Conservation (phyloP, 352 stramenopile species). For the Globisporangium takayamanum region DNA sequence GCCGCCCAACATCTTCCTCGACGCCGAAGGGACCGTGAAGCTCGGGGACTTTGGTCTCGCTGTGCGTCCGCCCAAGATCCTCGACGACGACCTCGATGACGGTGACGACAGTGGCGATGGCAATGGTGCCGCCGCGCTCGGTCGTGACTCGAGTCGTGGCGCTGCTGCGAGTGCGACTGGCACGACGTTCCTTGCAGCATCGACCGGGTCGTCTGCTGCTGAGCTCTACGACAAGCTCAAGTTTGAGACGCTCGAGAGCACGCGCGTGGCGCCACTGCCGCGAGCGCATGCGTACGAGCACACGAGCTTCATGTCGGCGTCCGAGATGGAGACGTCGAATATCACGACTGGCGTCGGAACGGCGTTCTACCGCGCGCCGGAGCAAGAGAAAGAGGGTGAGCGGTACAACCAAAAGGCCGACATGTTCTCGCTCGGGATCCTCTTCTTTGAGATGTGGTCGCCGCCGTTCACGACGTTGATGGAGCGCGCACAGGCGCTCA, state of each 20-base stretch:
- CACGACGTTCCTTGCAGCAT: slow-evolving; percentile 37
- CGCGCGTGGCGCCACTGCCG: slow-evolving; percentile 21
- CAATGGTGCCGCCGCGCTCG: neutral
- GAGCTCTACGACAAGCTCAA: slow-evolving; percentile 63
- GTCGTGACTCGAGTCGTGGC: neutral
- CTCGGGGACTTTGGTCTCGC: slow-evolving; percentile 94
- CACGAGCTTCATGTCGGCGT: slow-evolving; percentile 47
- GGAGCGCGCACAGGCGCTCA: slow-evolving; percentile 81
- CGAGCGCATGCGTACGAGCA: slow-evolving; percentile 16
- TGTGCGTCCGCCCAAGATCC: slow-evolving; percentile 61
- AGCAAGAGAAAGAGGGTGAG: slow-evolving; percentile 88
- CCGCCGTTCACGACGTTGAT: slow-evolving; percentile 89
- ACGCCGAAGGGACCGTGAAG: slow-evolving; percentile 89
- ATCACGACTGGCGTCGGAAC: slow-evolving; percentile 95
- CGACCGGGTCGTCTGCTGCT: slow-evolving; percentile 59
- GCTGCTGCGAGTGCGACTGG: slow-evolving; percentile 7
- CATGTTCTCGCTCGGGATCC: slow-evolving; percentile 93
- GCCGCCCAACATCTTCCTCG: slow-evolving; percentile 93
- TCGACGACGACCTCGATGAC: slow-evolving; percentile 40
- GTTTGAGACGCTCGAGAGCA: slow-evolving; percentile 64
- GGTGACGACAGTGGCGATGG: neutral
- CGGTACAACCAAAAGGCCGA: slow-evolving; percentile 90
- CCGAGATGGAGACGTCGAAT: slow-evolving; percentile 38
- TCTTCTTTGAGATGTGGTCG: slow-evolving; percentile 96
- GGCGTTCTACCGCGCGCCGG: slow-evolving; percentile 92